Evolutionary conservation across 2,329 filamentous ascomycete genomes (phyloP).

Genomic region (Metarhizium humberi): DNA sequence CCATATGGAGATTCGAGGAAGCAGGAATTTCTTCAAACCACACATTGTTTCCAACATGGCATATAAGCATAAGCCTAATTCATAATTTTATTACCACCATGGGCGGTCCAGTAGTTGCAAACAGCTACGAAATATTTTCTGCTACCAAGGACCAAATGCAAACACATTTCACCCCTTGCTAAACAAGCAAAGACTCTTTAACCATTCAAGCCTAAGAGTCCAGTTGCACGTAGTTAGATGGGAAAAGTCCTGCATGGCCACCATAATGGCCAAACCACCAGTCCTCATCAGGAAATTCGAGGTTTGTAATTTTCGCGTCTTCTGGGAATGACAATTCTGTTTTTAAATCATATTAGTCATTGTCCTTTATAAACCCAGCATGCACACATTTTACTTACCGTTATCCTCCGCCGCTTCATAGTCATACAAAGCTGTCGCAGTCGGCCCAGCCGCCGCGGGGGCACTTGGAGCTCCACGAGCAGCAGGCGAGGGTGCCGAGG

Average conservation of each 20-base stretch:
- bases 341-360: slow-evolving; percentile 23
- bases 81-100: background rate
- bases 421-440: slow-evolving; percentile 82
- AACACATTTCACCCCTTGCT: background rate
- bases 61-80: background rate
- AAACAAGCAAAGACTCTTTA: background rate
- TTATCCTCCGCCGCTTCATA: slow-evolving; percentile 98
- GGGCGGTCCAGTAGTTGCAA: background rate
- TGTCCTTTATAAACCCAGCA: background rate
- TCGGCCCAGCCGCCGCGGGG: slow-evolving; percentile 41
- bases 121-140: background rate
- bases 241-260: slow-evolving; percentile 76
- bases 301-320: slow-evolving; percentile 67
- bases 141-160: background rate
- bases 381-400: slow-evolving; percentile 32
- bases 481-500: slow-evolving; percentile 24
- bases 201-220: slow-evolving; percentile 21
- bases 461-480: slow-evolving; percentile 27
- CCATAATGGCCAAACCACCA: slow-evolving; percentile 94
- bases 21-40: background rate
- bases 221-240: slow-evolving; percentile 60
- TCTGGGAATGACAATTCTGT: slow-evolving; percentile 75
- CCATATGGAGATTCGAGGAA: background rate
- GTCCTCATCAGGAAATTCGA: slow-evolving; percentile 96
- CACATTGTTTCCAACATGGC: too few relatives aligned